Conservation (phyloP, 108 stramenopile genomes). For the Stephanodiscus triporus region DNA sequence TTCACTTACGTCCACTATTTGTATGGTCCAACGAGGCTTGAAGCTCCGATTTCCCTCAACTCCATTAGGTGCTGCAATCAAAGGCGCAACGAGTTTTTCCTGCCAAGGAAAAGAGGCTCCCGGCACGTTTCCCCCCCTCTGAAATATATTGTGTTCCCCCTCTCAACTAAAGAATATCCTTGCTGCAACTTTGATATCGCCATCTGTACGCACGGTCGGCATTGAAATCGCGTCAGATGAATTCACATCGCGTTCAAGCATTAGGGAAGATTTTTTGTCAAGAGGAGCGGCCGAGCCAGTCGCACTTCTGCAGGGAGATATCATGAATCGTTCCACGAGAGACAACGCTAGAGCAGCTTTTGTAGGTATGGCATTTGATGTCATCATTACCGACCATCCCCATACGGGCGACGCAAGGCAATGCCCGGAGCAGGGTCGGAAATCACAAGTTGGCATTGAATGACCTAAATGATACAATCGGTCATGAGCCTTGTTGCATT, state of each 20-base stretch:
- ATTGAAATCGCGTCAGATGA: constrained; percentile 75
- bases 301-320: constrained; percentile 63
- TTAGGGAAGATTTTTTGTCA: constrained; percentile 56
- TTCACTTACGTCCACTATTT: too few relatives aligned
- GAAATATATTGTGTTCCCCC: too few relatives aligned
- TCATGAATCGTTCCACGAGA: constrained; percentile 43
- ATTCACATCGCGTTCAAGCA: constrained; percentile 63
- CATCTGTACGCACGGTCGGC: constrained; percentile 60
- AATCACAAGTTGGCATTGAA: constrained; percentile 52
- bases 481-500: constrained; percentile 68
- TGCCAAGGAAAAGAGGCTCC: too few relatives aligned
- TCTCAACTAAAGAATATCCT: too few relatives aligned
- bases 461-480: constrained; percentile 62
- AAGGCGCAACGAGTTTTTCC: too few relatives aligned
- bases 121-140: too few relatives aligned
- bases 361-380: constrained; percentile 61
- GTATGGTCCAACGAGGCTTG: too few relatives aligned
- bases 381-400: constrained; percentile 83
- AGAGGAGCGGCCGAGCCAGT: constrained; percentile 58
- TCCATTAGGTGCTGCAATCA: too few relatives aligned
- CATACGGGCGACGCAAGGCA: constrained; percentile 75
- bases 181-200: constrained; percentile 72
- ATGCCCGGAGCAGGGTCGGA: constrained; percentile 14
- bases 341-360: constrained; percentile 53
- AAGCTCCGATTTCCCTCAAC: too few relatives aligned